Base-by-base conservation (phyloP, 2,329 filamentous ascomycete species). In the Verticillium dahliae region DNA sequence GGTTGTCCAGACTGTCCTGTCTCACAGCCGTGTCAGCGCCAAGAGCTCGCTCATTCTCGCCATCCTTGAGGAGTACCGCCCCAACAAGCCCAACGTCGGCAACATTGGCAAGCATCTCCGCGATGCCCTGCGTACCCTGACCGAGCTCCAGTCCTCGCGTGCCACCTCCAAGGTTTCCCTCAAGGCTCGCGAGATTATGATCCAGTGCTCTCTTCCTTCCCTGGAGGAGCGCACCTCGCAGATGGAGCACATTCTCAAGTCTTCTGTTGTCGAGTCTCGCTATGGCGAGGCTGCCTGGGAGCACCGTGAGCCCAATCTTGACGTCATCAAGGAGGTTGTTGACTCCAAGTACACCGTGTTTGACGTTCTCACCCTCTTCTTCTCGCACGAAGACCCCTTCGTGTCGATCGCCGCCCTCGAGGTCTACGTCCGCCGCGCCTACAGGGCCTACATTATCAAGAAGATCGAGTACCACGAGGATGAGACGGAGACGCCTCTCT, bases 261-360 rank as follows among this genome's bases (percentile, higher is more conserved):
- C 94, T 33, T 94, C 95, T 0, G 95, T 99, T 27, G 87, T 97
- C 7, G 92, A 99, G 76, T 97, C 93, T n/a, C 89, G 91, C 68
- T 99, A 99, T 71, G 95, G 95, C 63, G 95, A 99, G 83, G 93
- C 91, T 63, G 93, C 94, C 59, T 97, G 91, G 90, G 94, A 97
- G 66, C 95, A 99, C 79, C 85, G 95, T 67, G 91, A 97, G 76
- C 95, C 95, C 57, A 91, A 90, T 76, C 80, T 96, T 60, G 90
- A 96, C 27, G 82, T 96, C 66, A 89, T 99, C 78, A 97, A 97
- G 82, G 95, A 99, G 76, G 93, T 99, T 37, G 92, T 99, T 59
- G 95, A 99, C 76, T 98, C 95, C 60, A 96, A 96, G 80, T 98
- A 96, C 81, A 98, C 94, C 52, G 95, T 99, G 66, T 97, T 97